These are phyloP conservation scores for Nakazawaea pomicola DNA, from an alignment of 805 yeast species.

Conservation along the genomic window DNA sequence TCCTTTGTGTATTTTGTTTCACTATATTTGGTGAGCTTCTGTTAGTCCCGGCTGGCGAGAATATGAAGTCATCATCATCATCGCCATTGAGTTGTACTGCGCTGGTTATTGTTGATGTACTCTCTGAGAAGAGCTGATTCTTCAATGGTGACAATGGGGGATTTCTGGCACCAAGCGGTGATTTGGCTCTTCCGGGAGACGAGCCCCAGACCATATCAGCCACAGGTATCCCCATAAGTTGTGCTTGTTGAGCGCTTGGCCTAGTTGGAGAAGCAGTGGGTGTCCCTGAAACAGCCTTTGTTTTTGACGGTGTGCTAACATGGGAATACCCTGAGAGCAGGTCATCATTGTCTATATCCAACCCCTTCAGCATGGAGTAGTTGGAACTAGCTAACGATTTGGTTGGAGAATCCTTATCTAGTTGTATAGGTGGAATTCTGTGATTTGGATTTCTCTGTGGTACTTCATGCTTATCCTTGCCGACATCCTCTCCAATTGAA, in stretches of 20 bases:
- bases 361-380: constrained; percentile 3
- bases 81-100: not conserved
- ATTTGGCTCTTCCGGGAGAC: constrained; percentile 6
- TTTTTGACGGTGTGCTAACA: too few relatives aligned
- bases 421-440: constrained; percentile 1
- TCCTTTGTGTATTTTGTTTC: not conserved
- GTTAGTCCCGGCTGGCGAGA: constrained; percentile 15
- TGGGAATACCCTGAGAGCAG: too few relatives aligned
- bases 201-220: constrained; percentile 12
- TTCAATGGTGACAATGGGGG: constrained; percentile 15
- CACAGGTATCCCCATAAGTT: constrained; percentile 6
- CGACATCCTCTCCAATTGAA: too few relatives aligned
- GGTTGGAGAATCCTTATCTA: constrained; percentile 3
- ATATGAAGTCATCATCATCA: constrained; percentile 23
- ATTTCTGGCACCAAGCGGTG: constrained; percentile 5
- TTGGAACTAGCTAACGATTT: constrained; percentile 10
- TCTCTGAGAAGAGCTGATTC: constrained; percentile 1
- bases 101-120: not conserved
- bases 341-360: not conserved
- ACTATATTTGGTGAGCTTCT: constrained; percentile 3
- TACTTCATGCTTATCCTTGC: not conserved
- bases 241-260: constrained; percentile 9
- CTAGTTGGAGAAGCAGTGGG: constrained; percentile 6
- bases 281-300: too few relatives aligned
- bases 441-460: constrained; percentile 10